These are phyloP conservation scores for Kodamaea suecica DNA, from an alignment of 1,139 yeast species.

Conservation along the genomic window DNA sequence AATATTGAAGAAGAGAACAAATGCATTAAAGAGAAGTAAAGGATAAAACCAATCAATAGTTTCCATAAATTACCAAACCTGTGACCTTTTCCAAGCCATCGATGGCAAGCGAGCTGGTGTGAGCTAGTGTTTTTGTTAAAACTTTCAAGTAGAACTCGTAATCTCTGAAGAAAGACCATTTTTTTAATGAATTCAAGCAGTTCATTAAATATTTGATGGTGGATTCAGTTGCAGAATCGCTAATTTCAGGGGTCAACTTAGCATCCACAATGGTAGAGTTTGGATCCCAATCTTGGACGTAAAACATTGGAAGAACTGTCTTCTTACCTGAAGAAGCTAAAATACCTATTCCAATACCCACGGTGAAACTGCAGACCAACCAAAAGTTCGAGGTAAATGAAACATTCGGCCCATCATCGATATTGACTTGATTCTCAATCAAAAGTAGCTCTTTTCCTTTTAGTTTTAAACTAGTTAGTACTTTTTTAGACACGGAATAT, in stretches of 20 bases:
- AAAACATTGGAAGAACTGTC: not conserved
- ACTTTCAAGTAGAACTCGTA: slow-evolving; percentile 6
- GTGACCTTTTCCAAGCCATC: slow-evolving; percentile 29
- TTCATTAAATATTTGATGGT: slow-evolving; percentile 3
- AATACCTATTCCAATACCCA: slow-evolving; percentile 38
- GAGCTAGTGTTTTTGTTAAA: slow-evolving; percentile 9
- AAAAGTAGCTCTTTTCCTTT: slow-evolving; percentile 5
- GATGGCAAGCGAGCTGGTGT: slow-evolving; percentile 23
- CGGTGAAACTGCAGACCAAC: slow-evolving; percentile 31
- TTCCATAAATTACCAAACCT: slow-evolving; percentile 10
- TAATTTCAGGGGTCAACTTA: not conserved
- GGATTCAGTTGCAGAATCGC: not conserved
- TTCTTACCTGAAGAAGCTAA: slow-evolving; percentile 12
- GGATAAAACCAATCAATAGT: not conserved
- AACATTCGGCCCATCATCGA: slow-evolving; percentile 3
- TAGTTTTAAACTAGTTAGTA: slow-evolving; percentile 10
- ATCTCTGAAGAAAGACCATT: slow-evolving; percentile 8
- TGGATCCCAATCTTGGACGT: slow-evolving; percentile 2
- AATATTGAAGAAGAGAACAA: not conserved
- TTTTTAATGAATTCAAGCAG: slow-evolving; percentile 4
- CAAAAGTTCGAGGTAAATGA: slow-evolving; percentile 14
- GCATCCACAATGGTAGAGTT: not conserved
- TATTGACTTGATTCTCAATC: slow-evolving; percentile 5
- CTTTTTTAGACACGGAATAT: slow-evolving; percentile 16
- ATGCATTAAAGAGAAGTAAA: not conserved